Evolutionary conservation across 495 filamentous ascomycete species (phyloP).

Genomic region (Xylaria intraflava): DNA sequence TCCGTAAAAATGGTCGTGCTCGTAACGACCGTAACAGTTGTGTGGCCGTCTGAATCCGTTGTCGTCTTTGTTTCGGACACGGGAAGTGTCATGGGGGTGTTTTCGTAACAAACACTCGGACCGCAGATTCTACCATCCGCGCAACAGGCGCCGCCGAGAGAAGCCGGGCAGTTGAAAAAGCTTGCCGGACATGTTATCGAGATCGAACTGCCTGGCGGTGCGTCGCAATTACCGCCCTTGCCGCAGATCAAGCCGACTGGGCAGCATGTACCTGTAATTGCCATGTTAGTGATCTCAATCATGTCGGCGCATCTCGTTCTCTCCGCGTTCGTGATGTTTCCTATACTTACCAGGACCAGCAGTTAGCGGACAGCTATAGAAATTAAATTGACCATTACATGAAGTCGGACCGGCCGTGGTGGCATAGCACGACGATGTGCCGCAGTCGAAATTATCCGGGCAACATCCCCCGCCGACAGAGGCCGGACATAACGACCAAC

Average conservation of each 20-base stretch:
- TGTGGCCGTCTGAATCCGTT: conserved; percentile 25
- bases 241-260: conserved; percentile 31
- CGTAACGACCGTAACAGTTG: conserved; percentile 24
- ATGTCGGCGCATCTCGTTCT: background rate
- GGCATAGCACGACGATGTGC: conserved; percentile 36
- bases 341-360: conserved; percentile 21
- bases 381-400: conserved; percentile 28
- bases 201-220: conserved; percentile 22
- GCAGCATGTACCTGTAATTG: conserved; percentile 16
- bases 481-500: conserved; percentile 30
- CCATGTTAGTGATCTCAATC: conserved; percentile 10
- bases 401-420: conserved; percentile 34
- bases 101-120: conserved; percentile 30
- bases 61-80: conserved; percentile 29
- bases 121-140: conserved; percentile 34
- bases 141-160: conserved; percentile 38
- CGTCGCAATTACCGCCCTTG: conserved; percentile 15
- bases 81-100: conserved; percentile 24
- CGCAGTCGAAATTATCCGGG: conserved; percentile 36
- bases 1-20: conserved; percentile 24
- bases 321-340: background rate
- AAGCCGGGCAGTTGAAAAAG: conserved; percentile 33
- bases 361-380: conserved; percentile 25
- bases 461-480: conserved; percentile 38
- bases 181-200: conserved; percentile 24